Evolutionary conservation across 2,329 filamentous ascomycete genomes (phyloP).

Genomic region (Botrytis aclada): DNA sequence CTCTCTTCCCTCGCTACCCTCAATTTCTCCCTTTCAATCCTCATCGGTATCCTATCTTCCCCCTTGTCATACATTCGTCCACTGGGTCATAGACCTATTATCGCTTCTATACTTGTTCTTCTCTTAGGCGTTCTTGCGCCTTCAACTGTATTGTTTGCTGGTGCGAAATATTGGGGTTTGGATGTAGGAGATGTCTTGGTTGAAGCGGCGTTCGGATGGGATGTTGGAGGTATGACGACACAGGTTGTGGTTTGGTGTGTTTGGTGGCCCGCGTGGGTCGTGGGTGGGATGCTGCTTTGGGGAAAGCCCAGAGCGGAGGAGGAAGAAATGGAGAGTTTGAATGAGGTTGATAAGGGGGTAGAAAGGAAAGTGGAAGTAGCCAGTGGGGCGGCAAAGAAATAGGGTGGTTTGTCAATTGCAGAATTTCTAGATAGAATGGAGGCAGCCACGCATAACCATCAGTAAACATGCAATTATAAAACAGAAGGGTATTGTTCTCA

Average conservation of each 20-base stretch:
- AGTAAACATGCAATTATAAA: not conserved
- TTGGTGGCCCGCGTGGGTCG: conserved; percentile 92
- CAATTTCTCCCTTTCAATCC: conserved; percentile 88
- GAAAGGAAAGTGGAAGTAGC: not conserved
- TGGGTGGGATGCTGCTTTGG: conserved; percentile 56
- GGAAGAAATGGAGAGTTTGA: not conserved
- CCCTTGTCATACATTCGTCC: conserved; percentile 74
- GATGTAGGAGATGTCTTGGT: conserved; percentile 58
- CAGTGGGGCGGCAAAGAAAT: not conserved
- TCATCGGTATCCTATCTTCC: conserved; percentile 74
- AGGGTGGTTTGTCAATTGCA: not conserved
- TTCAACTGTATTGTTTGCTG: conserved; percentile 49
- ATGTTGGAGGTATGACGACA: conserved; percentile 85
- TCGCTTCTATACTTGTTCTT: conserved; percentile 45
- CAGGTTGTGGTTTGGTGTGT: conserved; percentile 89
- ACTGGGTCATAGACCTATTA: conserved; percentile 41
- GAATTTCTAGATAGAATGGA: not conserved
- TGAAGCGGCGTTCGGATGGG: conserved; percentile 81
- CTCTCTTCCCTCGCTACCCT: conserved; percentile 90
- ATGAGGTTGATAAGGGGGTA: not conserved
- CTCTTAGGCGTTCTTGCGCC: conserved; percentile 62
- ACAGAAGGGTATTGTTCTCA: conserved; percentile 3
- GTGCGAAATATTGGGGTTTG: conserved; percentile 47
- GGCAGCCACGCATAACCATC: not conserved
- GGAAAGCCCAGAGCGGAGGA: conserved; percentile 36